Evolutionary conservation across 257 asterid species (phyloP), one percentile per base, ranked within the genome.

Genomic region (Avicennia marina): DNA sequence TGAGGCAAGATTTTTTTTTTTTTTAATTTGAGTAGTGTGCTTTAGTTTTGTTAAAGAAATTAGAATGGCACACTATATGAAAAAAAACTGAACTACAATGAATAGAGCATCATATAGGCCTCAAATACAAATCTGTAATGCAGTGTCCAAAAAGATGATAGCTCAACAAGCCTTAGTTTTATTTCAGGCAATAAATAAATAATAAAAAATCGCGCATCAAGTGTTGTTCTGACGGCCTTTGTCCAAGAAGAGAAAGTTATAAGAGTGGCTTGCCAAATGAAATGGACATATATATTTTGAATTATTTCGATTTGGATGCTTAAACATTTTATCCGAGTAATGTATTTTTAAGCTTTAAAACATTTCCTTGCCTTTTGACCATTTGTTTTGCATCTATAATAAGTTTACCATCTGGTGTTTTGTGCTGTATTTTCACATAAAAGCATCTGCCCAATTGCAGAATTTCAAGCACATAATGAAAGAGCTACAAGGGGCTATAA

Each of bases 401-500:
- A 47, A 11, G 53, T 56, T 13, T 46, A n/a, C 18, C 27, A 21
- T 9, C 15, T 32, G 55, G 24, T 13, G 9, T 44, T 44, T 56
- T 60, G 33, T 45, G 39, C 15, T 52, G 33, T 18, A 11, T 32
- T 39, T 55, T 48, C 33, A 53, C 26, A 44, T 63, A 36, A 34
- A 48, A 48, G 68, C n/a, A n/a, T n/a, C n/a, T n/a, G n/a, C n/a
- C 41, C 17, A 62, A 60, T 73, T 70, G 68, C 94, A 93, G 99
- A 93, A 81, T 66, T 93, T 89, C 78, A 84, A 72, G 86, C 97
- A 93, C 76, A 84, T 86, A 60, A 93, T 93, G 99, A 89, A 82
- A 70, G 95, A 86, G 79, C 81, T 93, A 62, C 96, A 93, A 65
- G 99, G 99, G 57, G 97, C 99, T 66, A 74, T 93, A 51, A 93